Evolutionary conservation across 129 eudicot genomes (phyloP), one percentile per base, ranked within the genome.

Genomic region (Escallonia rubra): DNA sequence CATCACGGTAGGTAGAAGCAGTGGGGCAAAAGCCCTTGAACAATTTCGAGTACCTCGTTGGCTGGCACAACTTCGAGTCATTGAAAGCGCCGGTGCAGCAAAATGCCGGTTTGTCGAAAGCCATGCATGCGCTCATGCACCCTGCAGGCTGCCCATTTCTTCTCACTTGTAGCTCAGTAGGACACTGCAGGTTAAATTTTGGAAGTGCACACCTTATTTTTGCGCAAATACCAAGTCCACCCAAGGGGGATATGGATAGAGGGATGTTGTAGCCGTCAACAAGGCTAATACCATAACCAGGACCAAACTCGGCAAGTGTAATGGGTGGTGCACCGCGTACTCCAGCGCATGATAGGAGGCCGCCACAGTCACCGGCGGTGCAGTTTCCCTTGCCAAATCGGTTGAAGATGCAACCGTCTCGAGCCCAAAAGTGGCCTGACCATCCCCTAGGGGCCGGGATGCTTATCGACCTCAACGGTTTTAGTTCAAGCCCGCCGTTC

Each of bases 351-450:
- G 75, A 38, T 14, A 82, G 78, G 41, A 68, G 74, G 38, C 66
- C 70, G 34, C 34, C 34, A 4, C 81, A 88, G 79, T 83, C 87
- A 15, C 90, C 96, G 0, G 93, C 79, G 61, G 55, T 11, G 77
- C 94, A 86, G 23, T 44, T 61, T 60, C 90, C 96, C 12, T 41
- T 70, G 68, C 86, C 84, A 5, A 69, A 53, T 43, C 10, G n/a
- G 50, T 83, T 71, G 38, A 83, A 83, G 0, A 5, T 42, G 87
- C 96, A 90, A 4, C 82, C 86, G 10, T 43, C 73, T 34, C 96
- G 74, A 13, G 73, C 84, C 96, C 96, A 89, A 10, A 83, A 68
- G 44, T 90, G 85, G 61, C 96, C 94, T 3, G 94, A 77, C 94
- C 96, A 86, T 5, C 80, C 80, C 57, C 46, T 14, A 23, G 94